Percentiles rank a stretch among this genome's conserved stretches.
phyloP scores from a whole-genome alignment of 176 grass and related monocot species.

The Oryza brachyantha region DNA sequence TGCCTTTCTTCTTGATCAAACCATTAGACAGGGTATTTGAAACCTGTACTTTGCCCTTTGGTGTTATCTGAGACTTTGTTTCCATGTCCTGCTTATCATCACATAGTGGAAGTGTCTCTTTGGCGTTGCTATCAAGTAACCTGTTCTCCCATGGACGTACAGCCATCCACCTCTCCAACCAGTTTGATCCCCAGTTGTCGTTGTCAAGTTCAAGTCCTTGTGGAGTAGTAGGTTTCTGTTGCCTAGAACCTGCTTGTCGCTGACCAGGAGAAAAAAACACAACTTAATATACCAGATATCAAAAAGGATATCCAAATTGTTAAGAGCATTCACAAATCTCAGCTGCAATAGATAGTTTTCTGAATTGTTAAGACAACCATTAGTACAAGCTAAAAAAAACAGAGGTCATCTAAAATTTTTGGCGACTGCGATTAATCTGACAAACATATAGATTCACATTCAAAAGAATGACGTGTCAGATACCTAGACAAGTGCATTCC shows the following conservation, averaged over 20 bases:
- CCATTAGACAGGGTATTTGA: conserved; percentile 27
- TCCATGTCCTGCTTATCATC: conserved; percentile 52
- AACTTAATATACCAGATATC: conserved; percentile 9
- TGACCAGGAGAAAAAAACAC: conserved; percentile 42
- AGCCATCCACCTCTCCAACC: conserved; percentile 98
- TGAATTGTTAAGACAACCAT: neutral
- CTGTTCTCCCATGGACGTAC: conserved; percentile 96
- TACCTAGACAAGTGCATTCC: neutral
- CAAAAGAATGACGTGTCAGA: neutral
- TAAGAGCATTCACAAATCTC: conserved; percentile 16
- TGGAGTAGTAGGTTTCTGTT: conserved; percentile 39
- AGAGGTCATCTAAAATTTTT: neutral
- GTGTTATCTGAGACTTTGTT: conserved; percentile 44
- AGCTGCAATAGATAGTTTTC: neutral
- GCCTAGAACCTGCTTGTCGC: conserved; percentile 89
- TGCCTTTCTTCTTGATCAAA: conserved; percentile 48
- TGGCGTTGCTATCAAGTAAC: conserved; percentile 66
- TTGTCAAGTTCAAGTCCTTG: conserved; percentile 57
- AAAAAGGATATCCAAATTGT: neutral
- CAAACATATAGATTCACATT: neutral
- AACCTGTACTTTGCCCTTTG: conserved; percentile 40
- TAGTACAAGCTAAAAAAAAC: neutral
- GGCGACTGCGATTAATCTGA: neutral
- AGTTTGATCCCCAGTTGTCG: conserved; percentile 92
- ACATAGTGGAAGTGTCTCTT: conserved; percentile 44